Percentiles rank a stretch among this genome's conserved stretches.
Conservation (phyloP, 2,329 filamentous ascomycete species). For the Botrytis fragariae region DNA sequence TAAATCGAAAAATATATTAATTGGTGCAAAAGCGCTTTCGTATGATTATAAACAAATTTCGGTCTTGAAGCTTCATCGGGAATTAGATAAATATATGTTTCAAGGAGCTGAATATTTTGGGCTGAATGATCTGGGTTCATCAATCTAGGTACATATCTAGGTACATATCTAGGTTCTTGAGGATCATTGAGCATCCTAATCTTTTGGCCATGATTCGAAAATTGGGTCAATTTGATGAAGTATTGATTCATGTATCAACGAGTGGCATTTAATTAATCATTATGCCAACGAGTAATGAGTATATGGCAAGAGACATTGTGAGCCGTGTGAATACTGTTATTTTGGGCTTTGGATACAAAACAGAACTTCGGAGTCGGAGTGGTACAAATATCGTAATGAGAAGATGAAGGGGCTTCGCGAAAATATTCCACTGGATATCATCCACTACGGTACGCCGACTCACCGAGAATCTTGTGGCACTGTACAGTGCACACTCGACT, state of each 20-base stretch:
- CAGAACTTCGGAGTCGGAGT: neutral
- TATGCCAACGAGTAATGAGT: neutral
- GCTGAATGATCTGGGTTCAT: constrained; percentile 1
- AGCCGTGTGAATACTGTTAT: neutral
- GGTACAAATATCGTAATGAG: constrained; percentile 3
- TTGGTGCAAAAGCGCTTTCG: neutral
- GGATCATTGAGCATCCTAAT: constrained; percentile 17
- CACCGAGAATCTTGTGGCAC: constrained; percentile 4
- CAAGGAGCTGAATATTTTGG: constrained; percentile 13
- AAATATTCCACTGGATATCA: neutral
- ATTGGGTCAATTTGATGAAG: neutral
- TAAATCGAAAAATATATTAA: constrained; percentile 1
- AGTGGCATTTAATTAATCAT: neutral
- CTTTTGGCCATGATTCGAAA: constrained; percentile 1
- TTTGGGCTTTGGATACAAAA: neutral
- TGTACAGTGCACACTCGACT: neutral
- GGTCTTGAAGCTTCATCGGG: constrained; percentile 13
- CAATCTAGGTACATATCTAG: neutral
- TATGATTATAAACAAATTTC: constrained; percentile 16
- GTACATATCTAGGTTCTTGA: constrained; percentile 3
- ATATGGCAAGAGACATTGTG: neutral
- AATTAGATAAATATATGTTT: constrained; percentile 8
- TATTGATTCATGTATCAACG: neutral
- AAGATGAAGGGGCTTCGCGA: constrained; percentile 10
- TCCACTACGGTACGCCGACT: neutral